These are phyloP conservation scores for Blakeslea trispora DNA, from an alignment of 371 early-diverging fungal species.

Conservation along the genomic window DNA sequence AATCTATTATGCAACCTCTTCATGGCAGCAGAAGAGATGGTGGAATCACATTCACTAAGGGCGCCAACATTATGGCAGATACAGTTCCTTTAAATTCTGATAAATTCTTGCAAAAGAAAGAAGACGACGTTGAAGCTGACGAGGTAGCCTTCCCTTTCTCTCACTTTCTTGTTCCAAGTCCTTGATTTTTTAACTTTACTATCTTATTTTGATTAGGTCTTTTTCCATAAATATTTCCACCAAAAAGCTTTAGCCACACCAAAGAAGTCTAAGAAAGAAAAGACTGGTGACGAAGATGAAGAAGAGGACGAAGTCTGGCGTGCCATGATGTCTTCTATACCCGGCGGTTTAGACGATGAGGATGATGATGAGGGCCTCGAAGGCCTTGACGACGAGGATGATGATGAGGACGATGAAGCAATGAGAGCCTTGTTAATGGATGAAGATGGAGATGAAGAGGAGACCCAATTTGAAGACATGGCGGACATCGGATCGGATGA, in stretches of 20 bases:
- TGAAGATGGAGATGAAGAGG: conserved; percentile 44
- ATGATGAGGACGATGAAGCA: conserved; percentile 58
- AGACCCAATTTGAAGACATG: conserved; percentile 37
- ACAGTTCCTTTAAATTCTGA: conserved; percentile 60
- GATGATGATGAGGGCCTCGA: conserved; percentile 35
- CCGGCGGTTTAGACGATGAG: conserved; percentile 57
- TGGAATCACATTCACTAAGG: conserved; percentile 46
- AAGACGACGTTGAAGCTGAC: conserved; percentile 63
- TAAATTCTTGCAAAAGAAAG: conserved; percentile 59
- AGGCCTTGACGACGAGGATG: conserved; percentile 51
- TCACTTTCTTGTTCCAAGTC: no score
- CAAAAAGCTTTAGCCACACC: conserved; percentile 46
- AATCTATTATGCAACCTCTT: conserved; percentile 66
- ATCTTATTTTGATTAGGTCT: conserved; percentile 29
- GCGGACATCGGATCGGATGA: conserved; percentile 26
- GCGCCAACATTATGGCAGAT: conserved; percentile 33
- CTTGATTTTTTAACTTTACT: no score
- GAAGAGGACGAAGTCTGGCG: conserved; percentile 69
- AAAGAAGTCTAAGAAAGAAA: conserved; percentile 40
- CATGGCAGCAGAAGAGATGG: conserved; percentile 46
- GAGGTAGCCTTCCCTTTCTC: conserved; percentile 44
- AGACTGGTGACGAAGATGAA: conserved; percentile 51
- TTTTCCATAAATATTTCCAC: conserved; percentile 85
- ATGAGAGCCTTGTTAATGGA: conserved; percentile 47
- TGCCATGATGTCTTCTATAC: conserved; percentile 72